These are phyloP conservation scores for Melaleuca quinquenervia DNA, from an alignment of 345 rosid genomes.

Conservation along the genomic window DNA sequence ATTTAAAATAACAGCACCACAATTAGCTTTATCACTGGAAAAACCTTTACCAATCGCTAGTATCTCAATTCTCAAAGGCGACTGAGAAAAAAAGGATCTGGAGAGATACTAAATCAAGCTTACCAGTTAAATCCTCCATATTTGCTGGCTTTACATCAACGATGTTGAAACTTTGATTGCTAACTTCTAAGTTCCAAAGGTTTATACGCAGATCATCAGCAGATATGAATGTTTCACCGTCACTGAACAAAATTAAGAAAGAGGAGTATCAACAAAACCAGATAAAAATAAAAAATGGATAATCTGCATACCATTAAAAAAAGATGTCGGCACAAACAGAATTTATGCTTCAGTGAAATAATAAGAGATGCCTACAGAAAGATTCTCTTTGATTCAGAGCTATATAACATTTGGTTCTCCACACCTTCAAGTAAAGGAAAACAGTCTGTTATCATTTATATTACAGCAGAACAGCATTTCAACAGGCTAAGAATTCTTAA, in stretches of 20 bases:
- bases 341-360: background rate
- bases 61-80: background rate
- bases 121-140: constrained; percentile 98
- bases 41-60: background rate
- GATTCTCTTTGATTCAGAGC: background rate
- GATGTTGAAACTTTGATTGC: constrained; percentile 91
- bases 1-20: background rate
- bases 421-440: background rate
- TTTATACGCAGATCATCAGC: constrained; percentile 97
- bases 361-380: background rate
- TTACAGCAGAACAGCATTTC: background rate
- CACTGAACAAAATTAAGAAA: constrained; percentile 29
- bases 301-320: background rate
- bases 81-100: background rate
- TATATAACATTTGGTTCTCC: background rate
- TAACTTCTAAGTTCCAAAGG: constrained; percentile 97
- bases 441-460: background rate
- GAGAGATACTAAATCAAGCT: background rate
- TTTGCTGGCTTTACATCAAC: constrained; percentile 97
- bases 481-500: background rate
- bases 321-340: background rate
- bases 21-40: background rate
- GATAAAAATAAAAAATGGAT: background rate
- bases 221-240: constrained; percentile 92
- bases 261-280: background rate